Base-by-base conservation (phyloP, 192 early-diverging fungal genomes). In the Podila minutissima region DNA sequence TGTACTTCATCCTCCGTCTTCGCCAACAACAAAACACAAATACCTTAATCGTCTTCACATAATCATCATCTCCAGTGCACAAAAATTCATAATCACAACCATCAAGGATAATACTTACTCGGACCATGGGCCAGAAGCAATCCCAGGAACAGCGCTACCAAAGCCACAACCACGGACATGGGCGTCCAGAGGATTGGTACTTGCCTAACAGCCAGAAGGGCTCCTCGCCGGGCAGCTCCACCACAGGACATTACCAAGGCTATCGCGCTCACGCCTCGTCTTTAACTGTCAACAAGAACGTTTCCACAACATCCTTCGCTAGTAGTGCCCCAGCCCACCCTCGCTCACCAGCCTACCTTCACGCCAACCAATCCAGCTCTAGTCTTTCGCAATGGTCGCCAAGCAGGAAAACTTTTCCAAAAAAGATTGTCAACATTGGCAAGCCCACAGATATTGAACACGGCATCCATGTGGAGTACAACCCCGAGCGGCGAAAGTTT, bases 391-490 rank as follows among this genome's bases (percentile, higher is more conserved):
- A 78, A 33, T 78, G 75, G 75, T 78, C 75, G 4, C 75, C 75
- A 48, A 53, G 69, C 1, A 69, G 69, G 58, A 83, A 87, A 59
- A 65, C 28, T 4, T 82, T 74, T 60, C 49, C 70, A 10, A 84
- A 86, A 63, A 86, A 83, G 53, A 83, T 87, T 73, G 62, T 87
- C 58, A 84, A 84, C 71, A 89, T 89, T 32, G 74, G 88, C 38
- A 86, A 86, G 26, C 88, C 88, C 10, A 89, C 88, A 0, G 83
- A 85, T 51, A 83, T 89, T 41, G 86, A 89, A 65, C 88, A 89
- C 61, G 88, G 88, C 3, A 87, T 89, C 65, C 88, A 89, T 75
- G 88, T 89, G 11, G 88, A 87, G 46, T 89, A 84, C 64, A 85
- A 89, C 60, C 71, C 61, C 26, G 73, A 85, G 32, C 84, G 76